Conservation (phyloP, 768 basidiomycete genomes). For the Lactarius tabidus region DNA sequence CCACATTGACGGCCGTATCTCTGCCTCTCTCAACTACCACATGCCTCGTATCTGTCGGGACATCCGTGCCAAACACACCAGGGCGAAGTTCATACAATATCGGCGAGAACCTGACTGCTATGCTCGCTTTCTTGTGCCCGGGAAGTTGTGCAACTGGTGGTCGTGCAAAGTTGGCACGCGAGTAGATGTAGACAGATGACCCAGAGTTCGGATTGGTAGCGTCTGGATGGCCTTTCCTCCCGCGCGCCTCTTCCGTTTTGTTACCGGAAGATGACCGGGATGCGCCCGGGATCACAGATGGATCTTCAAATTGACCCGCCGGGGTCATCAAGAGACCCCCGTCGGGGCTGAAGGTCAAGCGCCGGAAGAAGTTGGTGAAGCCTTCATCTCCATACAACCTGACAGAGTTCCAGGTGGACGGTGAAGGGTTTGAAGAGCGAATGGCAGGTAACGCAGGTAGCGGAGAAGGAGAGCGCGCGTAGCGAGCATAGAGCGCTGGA, state of each 20-base stretch:
- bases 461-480: constrained; percentile 81
- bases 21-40: constrained; percentile 64
- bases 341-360: constrained; percentile 92
- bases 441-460: constrained; percentile 95
- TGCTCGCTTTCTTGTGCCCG: constrained; percentile 93
- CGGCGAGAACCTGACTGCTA: constrained; percentile 92
- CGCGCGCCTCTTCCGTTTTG: constrained; percentile 39
- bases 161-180: constrained; percentile 88
- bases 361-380: constrained; percentile 92
- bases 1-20: constrained; percentile 58
- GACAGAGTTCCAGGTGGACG: constrained; percentile 60
- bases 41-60: constrained; percentile 44
- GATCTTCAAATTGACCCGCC: constrained; percentile 96
- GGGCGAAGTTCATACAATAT: constrained; percentile 86
- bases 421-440: constrained; percentile 51
- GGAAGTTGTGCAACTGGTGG: constrained; percentile 93
- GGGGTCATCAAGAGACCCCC: constrained; percentile 92
- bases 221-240: constrained; percentile 54
- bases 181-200: constrained; percentile 88
- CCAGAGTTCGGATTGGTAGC: constrained; percentile 37
- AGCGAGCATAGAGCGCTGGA: constrained; percentile 53
- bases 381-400: constrained; percentile 94
- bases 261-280: constrained; percentile 33
- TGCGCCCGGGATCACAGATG: constrained; percentile 51
- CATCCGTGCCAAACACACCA: constrained; percentile 40